Percentiles rank a stretch among this genome's conserved stretches.
phyloP scores from a whole-genome alignment of 495 filamentous ascomycete species.

The Extremus antarcticus region DNA sequence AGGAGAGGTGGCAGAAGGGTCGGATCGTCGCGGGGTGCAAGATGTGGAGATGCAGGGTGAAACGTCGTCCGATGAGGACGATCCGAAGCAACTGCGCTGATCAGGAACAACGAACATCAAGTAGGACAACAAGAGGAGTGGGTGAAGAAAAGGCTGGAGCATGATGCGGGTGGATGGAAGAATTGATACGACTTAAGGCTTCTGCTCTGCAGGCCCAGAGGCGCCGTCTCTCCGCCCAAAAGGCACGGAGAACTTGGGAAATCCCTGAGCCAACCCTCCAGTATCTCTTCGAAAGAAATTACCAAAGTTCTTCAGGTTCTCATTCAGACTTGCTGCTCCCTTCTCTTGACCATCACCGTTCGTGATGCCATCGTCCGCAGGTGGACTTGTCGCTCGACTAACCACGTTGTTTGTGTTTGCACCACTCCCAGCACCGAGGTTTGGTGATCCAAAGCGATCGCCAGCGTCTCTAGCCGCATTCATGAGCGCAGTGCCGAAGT shows the following conservation, averaged over 20 bases:
- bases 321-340: conserved; percentile 58
- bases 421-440: conserved; percentile 21
- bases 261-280: neutral
- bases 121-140: too few species aligned
- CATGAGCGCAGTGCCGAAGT: conserved; percentile 57
- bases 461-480: conserved; percentile 86
- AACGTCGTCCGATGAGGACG: too few species aligned
- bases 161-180: too few species aligned
- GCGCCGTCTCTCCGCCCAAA: neutral
- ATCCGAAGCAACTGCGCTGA: too few species aligned
- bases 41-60: too few species aligned
- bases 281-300: conserved; percentile 84
- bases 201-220: neutral
- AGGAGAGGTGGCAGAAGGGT: too few species aligned
- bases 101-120: too few species aligned
- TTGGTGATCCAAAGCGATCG: conserved; percentile 66
- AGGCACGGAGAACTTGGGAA: neutral
- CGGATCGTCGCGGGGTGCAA: too few species aligned
- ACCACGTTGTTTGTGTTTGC: conserved; percentile 19
- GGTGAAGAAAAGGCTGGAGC: too few species aligned
- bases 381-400: conserved; percentile 22
- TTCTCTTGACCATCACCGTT: conserved; percentile 23
- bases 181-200: too few species aligned
- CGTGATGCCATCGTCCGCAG: conserved; percentile 25
- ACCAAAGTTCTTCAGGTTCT: conserved; percentile 87